Percentiles rank a stretch among this genome's conserved stretches.
Conservation (phyloP, 805 yeast genomes). For the Yarrowia bubula region DNA sequence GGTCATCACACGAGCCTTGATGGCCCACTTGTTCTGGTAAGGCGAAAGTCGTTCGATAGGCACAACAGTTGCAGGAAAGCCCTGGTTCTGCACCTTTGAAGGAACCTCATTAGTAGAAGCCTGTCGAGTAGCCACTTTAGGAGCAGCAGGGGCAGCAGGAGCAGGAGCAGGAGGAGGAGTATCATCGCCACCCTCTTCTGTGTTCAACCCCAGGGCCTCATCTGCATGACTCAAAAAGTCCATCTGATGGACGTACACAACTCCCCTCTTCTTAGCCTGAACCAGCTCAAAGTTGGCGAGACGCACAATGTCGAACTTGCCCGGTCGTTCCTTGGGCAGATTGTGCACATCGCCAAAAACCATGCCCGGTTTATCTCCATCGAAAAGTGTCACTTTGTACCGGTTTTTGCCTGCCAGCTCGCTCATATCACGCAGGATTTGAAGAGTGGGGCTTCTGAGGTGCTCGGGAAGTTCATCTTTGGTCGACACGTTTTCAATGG, state of each 20-base stretch:
- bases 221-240: constrained; percentile 6
- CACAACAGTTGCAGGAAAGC: constrained; percentile 45
- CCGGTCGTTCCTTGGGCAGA: constrained; percentile 4
- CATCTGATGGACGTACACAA: constrained; percentile 2
- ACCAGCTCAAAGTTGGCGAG: constrained; percentile 7
- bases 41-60: constrained; percentile 90
- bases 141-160: not conserved
- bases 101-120: constrained; percentile 23
- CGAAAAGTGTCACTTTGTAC: constrained; percentile 18
- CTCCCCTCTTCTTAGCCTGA: constrained; percentile 10
- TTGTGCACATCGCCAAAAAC: constrained; percentile 19
- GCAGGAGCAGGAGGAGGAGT: not conserved
- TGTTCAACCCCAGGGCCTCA: constrained; percentile 2
- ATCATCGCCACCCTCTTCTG: not conserved
- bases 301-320: not conserved
- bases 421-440: constrained; percentile 1
- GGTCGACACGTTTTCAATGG: not conserved
- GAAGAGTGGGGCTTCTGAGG: not conserved
- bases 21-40: constrained; percentile 85
- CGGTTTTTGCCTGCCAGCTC: constrained; percentile 12
- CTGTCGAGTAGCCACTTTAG: not conserved
- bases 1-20: constrained; percentile 85
- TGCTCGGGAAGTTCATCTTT: not conserved
- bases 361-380: constrained; percentile 2
- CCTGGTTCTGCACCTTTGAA: constrained; percentile 3